These are phyloP conservation scores for Cutaneotrichosporon sp. DNA, from an alignment of 1,284 basidiomycete species.

Conservation along the genomic window DNA sequence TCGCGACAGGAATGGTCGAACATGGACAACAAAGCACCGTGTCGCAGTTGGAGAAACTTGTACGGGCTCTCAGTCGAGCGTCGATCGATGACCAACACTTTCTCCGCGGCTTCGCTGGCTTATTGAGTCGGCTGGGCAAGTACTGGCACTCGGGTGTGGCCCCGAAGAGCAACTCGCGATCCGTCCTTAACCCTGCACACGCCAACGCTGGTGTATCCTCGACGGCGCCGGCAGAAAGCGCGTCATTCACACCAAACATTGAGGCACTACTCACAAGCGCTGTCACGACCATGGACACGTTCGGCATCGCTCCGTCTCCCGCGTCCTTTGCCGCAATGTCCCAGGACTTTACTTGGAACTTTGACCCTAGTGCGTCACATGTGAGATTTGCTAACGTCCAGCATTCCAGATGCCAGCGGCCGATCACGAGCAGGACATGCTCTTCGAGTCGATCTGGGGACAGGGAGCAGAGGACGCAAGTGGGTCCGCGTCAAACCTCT, in stretches of 20 bases:
- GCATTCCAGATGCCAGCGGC: conserved; percentile 21
- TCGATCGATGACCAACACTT: conserved; percentile 24
- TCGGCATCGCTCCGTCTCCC: neutral
- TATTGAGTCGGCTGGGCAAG: conserved; percentile 20
- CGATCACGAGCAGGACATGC: conserved; percentile 22
- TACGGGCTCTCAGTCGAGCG: conserved; percentile 14
- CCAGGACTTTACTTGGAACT: conserved; percentile 20
- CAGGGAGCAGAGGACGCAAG: conserved; percentile 5
- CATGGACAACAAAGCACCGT: conserved; percentile 15
- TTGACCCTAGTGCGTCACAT: conserved; percentile 11
- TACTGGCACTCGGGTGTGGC: conserved; percentile 10
- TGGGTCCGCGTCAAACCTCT: conserved; percentile 14
- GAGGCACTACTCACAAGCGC: neutral
- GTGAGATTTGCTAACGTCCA: no score
- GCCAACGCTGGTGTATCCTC: neutral
- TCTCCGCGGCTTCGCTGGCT: conserved; percentile 18
- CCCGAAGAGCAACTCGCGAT: neutral
- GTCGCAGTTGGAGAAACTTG: conserved; percentile 12
- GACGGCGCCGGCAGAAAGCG: neutral
- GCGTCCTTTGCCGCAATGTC: neutral
- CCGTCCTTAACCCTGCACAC: conserved; percentile 3
- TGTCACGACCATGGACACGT: neutral
- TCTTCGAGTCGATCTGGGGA: conserved; percentile 17
- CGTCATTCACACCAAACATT: neutral
- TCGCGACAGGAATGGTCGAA: conserved; percentile 24